phyloP scores from a whole-genome alignment of 148 eudicot species.

The Silene uniflora region DNA sequence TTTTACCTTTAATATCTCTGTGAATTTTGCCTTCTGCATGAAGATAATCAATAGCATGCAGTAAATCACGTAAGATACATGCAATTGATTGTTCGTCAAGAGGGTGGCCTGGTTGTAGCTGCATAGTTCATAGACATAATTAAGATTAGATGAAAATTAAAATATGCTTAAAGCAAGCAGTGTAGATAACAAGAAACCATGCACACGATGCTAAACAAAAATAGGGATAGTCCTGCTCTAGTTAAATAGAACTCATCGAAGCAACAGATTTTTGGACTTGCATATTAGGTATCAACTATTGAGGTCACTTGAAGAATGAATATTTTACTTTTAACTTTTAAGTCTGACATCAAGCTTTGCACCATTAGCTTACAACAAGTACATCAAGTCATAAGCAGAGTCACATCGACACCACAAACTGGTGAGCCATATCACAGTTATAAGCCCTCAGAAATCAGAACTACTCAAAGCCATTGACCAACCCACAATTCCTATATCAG shows the following conservation, averaged over 20 bases:
- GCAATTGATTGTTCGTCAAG: slow-evolving; percentile 89
- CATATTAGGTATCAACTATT: background rate
- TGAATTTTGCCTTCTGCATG: slow-evolving; percentile 95
- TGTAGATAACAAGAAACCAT: background rate
- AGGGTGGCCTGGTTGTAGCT: slow-evolving; percentile 92
- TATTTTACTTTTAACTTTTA: background rate
- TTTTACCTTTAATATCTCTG: slow-evolving; percentile 87
- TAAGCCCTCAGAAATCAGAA: background rate
- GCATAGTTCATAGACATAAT: slow-evolving; percentile 52
- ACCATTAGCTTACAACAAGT: background rate
- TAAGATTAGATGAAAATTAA: slow-evolving; percentile 15
- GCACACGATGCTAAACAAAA: background rate
- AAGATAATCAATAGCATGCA: slow-evolving; percentile 93
- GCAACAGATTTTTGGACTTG: background rate
- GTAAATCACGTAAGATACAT: slow-evolving; percentile 86
- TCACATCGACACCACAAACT: background rate
- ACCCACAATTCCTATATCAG: background rate
- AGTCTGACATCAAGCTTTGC: background rate
- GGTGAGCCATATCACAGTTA: too few species aligned
- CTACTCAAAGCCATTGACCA: background rate
- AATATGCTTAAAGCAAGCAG: background rate
- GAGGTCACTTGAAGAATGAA: background rate
- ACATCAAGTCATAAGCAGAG: background rate
- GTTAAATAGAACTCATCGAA: background rate
- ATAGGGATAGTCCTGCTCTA: background rate